Evolutionary conservation across 2,329 filamentous ascomycete genomes (phyloP), one percentile per base, ranked within the genome.

Genomic region (Colletotrichum eremochloae): DNA sequence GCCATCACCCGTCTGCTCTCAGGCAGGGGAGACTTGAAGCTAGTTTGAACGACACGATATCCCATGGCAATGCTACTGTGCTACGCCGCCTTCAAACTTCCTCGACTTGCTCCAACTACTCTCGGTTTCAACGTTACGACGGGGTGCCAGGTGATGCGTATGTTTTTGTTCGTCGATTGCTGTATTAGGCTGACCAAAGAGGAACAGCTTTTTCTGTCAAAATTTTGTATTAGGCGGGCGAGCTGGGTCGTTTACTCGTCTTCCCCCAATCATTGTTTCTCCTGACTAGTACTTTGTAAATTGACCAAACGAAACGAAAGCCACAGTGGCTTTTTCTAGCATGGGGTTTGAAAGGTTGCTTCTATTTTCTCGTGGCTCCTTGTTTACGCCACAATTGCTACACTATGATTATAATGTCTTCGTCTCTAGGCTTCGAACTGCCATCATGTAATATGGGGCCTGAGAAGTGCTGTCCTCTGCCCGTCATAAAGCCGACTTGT

Each of bases 11-110:
- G 42, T 55, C 18, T 33, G 40, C 38, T 33, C 8, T 38, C 52
- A n/a, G 42, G 29, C 36, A 52, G 36, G n/a, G 15, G 58, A 57
- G 29, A 14, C 29, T 31, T n/a, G 65, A 60, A 68, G 65, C 53
- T 72, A 60, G 60, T 63, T 64, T 64, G 65, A 53, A 72, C 69
- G 29, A 61, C 69, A 60, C n/a, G 44, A 64, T 48, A 42, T 55
- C 46, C 44, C 36, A 38, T 57, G 40, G 40, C 9, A 48, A 33
- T 44, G 38, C 44, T 65, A 15, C 31, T 44, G 58, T 63, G 36
- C 65, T 65, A 42, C 65, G 65, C 65, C 57, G 38, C 42, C 20
- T 3, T 33, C 29, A 31, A 72, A 24, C 66, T 69, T 69, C 69
- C 66, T 64, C 66, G 66, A 67, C 24, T 61, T 61, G 33, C 55